Evolutionary conservation across 495 filamentous ascomycete species (phyloP).

Genomic region (Aspergillus nidulans): DNA sequence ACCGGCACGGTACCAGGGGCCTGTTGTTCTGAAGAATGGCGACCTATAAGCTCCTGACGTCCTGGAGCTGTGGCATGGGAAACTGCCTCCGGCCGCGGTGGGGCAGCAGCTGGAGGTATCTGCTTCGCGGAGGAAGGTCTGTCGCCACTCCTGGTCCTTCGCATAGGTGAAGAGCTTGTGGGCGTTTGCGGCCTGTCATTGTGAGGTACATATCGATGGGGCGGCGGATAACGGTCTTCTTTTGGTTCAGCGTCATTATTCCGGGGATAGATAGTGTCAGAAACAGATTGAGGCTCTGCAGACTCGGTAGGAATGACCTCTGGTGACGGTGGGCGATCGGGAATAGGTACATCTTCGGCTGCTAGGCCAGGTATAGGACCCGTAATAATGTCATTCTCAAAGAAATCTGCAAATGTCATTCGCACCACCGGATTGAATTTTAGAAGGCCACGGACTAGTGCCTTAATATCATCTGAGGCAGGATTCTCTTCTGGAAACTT

Average conservation of each 20-base stretch:
- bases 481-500: constrained; percentile 69
- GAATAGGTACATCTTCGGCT: constrained; percentile 61
- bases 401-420: constrained; percentile 78
- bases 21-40: constrained; percentile 35
- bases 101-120: constrained; percentile 19
- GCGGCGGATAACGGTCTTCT: constrained; percentile 21
- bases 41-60: constrained; percentile 48
- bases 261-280: constrained; percentile 15
- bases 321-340: constrained; percentile 19
- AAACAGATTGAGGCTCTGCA: constrained; percentile 24
- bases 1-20: constrained; percentile 44
- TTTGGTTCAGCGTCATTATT: constrained; percentile 25
- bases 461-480: constrained; percentile 73
- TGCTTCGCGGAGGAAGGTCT: constrained; percentile 28
- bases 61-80: constrained; percentile 58
- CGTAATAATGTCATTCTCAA: constrained; percentile 66
- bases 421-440: constrained; percentile 82
- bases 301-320: constrained; percentile 12
- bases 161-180: constrained; percentile 32
- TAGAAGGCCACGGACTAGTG: constrained; percentile 71
- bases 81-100: constrained; percentile 39
- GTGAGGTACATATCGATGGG: constrained; percentile 20
- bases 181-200: constrained; percentile 37
- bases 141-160: constrained; percentile 36
- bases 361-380: constrained; percentile 79